Conservation (phyloP, 257 asterid genomes). For the Fraxinus quadrangulata region DNA sequence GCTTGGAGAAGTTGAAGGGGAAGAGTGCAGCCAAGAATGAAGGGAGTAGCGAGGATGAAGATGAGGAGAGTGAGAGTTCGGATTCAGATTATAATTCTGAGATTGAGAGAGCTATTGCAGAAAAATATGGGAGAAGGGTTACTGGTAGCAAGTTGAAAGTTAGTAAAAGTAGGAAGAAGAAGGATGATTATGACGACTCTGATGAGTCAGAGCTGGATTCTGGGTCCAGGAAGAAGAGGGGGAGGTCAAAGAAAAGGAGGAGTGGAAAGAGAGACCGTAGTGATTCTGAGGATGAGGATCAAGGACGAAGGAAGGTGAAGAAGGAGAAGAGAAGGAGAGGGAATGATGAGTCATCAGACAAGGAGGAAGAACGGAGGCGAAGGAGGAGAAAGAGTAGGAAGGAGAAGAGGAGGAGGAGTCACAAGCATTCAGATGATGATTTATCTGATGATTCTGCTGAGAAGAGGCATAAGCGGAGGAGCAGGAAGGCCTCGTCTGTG, state of each 20-base stretch:
- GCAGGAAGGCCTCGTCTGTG: conserved; percentile 40
- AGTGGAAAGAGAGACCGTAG: conserved; percentile 47
- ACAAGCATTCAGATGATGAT: conserved; percentile 43
- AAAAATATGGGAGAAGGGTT: conserved; percentile 47
- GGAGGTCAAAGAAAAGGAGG: conserved; percentile 60
- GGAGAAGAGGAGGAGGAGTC: conserved; percentile 71
- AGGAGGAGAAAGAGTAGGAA: conserved; percentile 61
- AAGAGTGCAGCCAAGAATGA: conserved; percentile 39
- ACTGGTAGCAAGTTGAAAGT: conserved; percentile 37
- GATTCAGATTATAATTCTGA: conserved; percentile 85
- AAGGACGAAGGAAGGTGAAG: conserved; percentile 44
- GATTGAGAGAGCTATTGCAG: conserved; percentile 68
- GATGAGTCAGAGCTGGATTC: conserved; percentile 33
- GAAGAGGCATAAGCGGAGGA: conserved; percentile 54
- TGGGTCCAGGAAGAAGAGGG: conserved; percentile 49
- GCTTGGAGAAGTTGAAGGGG: conserved; percentile 51
- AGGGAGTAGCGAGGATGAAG: conserved; percentile 55
- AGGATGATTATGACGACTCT: conserved; percentile 43
- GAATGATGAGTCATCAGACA: conserved; percentile 55
- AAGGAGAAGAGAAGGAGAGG: conserved; percentile 55
- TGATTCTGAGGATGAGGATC: conserved; percentile 57
- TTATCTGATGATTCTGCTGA: conserved; percentile 62
- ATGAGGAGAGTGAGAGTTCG: conserved; percentile 70
- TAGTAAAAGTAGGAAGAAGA: conserved; percentile 38
- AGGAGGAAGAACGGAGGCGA: conserved; percentile 38